Evolutionary conservation across 192 early-diverging fungal genomes (phyloP), one percentile per base, ranked within the genome.

Genomic region (Umbelopsis vinacea): DNA sequence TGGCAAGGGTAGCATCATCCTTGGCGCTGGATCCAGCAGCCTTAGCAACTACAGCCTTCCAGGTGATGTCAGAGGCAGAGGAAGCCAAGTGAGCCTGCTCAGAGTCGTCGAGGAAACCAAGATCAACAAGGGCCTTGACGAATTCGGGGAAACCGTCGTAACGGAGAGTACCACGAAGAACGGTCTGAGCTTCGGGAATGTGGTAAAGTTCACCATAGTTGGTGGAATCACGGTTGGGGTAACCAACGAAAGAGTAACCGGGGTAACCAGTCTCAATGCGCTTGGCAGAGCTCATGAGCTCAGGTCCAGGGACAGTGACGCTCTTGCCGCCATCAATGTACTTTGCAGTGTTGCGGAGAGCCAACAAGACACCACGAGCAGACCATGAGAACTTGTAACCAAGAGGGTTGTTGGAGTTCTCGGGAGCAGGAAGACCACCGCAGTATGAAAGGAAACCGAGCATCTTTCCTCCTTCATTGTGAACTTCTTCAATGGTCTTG

Each of bases 311-410:
- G 52, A 96, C 90, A 74, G 95, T 91, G 23, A 93, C 90, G 55
- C 91, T 70, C 88, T 97, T 92, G 69, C 96, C 97, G 76, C 94
- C 89, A 77, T 95, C 85, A 75, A 91, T 88, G 82, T 91, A 99
- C 63, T 90, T 94, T 70, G 97, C 97, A 67, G 86, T 92, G 87
- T 98, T 99, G 76, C 93, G 88, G 69, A 97, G 85, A 33, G 97
- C 97, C 53, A 99, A 88, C 52, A 99, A 85, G n/a, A 99, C 97
- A 68, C 98, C 98, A 75, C 96, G 92, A 19, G 97, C 92, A 47
- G 93, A 95, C 98, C 98, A 99, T 74, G 90, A 92, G 87, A 99
- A 99, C 82, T 99, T 99, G 93, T 99, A 99, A 52, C 97, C 97
- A 38, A 99, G 88, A 70, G 97, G 97, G 82, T 98, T 98, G 89